Percentiles rank a stretch among this genome's conserved stretches.
phyloP scores from a whole-genome alignment of 1,284 basidiomycete species.

The Pseudozyma sp. region DNA sequence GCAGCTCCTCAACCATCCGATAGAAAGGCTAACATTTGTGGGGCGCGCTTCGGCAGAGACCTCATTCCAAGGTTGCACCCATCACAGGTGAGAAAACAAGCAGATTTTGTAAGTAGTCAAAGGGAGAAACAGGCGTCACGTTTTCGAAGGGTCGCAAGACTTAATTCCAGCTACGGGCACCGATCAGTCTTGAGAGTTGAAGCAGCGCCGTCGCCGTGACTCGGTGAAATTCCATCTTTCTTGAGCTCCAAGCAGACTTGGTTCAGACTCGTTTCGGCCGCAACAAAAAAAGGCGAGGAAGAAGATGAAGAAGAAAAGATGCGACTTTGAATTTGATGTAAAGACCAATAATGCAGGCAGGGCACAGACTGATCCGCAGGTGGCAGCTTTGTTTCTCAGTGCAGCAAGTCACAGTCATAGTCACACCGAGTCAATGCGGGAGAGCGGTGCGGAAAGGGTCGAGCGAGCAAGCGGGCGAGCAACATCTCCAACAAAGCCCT shows the following conservation, averaged over 20 bases:
- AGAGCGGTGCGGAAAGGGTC: too few species aligned
- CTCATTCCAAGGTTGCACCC: slow-evolving; percentile 56
- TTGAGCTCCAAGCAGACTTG: background rate
- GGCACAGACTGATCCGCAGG: too few species aligned
- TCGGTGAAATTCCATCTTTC: too few species aligned
- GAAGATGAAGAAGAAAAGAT: slow-evolving; percentile 9
- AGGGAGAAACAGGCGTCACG: too few species aligned
- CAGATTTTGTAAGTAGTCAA: too few species aligned
- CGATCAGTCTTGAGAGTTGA: too few species aligned
- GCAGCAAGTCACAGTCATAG: too few species aligned
- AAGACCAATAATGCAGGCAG: too few species aligned
- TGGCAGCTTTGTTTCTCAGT: too few species aligned
- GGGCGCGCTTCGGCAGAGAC: slow-evolving; percentile 55
- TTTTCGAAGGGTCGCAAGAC: slow-evolving; percentile 8
- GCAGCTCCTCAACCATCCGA: slow-evolving; percentile 56
- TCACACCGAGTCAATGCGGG: too few species aligned
- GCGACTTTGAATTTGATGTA: background rate
- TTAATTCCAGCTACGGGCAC: background rate
- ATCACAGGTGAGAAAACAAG: too few species aligned
- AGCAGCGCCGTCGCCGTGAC: too few species aligned
- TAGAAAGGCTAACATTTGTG: slow-evolving; percentile 52
- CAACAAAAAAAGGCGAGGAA: background rate
- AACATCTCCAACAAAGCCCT: slow-evolving; percentile 11
- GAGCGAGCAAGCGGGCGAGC: slow-evolving; percentile 1
- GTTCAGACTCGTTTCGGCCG: background rate